These are phyloP conservation scores for Ganoderma sp. DNA, from an alignment of 1,284 basidiomycete genomes.

Conservation along the genomic window DNA sequence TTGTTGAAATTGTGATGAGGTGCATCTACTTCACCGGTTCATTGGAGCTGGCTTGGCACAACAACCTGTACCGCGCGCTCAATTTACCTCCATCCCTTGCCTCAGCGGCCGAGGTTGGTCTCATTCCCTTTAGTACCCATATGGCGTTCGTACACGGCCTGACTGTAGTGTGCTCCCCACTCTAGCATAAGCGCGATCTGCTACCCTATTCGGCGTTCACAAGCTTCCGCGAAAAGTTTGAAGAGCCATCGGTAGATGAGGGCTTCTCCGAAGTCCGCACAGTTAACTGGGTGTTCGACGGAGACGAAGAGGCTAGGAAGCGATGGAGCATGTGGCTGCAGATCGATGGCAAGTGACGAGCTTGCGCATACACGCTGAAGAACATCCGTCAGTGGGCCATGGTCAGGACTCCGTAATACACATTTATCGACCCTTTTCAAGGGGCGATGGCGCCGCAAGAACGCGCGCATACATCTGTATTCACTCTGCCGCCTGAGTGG, in stretches of 20 bases:
- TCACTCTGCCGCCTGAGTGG: not conserved
- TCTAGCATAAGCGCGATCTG: slow-evolving; percentile 54
- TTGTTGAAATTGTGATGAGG: slow-evolving; percentile 44
- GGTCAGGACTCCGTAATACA: not conserved
- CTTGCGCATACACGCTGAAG: not conserved
- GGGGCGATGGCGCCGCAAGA: not conserved
- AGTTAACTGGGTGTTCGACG: slow-evolving; percentile 83
- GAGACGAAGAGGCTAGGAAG: slow-evolving; percentile 68
- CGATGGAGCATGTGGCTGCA: slow-evolving; percentile 84
- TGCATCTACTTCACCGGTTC: slow-evolving; percentile 79
- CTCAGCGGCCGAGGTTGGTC: slow-evolving; percentile 36
- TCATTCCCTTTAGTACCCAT: not conserved
- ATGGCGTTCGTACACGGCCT: not conserved
- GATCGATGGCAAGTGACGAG: slow-evolving; percentile 59
- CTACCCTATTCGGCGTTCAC: slow-evolving; percentile 71
- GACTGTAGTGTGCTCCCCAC: not conserved
- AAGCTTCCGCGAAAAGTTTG: slow-evolving; percentile 64
- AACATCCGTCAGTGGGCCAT: not conserved
- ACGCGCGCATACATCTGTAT: not conserved
- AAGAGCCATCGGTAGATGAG: slow-evolving; percentile 70
- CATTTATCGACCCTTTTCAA: not conserved
- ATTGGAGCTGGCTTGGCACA: slow-evolving; percentile 84
- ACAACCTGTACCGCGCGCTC: slow-evolving; percentile 84
- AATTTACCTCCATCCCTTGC: slow-evolving; percentile 54
- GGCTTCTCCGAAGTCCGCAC: slow-evolving; percentile 79